A percentile compares a stretch with the other conserved stretches of the same genome.
phyloP scores from a whole-genome alignment of 2,329 filamentous ascomycete species.

The Scytalidium sp. region DNA sequence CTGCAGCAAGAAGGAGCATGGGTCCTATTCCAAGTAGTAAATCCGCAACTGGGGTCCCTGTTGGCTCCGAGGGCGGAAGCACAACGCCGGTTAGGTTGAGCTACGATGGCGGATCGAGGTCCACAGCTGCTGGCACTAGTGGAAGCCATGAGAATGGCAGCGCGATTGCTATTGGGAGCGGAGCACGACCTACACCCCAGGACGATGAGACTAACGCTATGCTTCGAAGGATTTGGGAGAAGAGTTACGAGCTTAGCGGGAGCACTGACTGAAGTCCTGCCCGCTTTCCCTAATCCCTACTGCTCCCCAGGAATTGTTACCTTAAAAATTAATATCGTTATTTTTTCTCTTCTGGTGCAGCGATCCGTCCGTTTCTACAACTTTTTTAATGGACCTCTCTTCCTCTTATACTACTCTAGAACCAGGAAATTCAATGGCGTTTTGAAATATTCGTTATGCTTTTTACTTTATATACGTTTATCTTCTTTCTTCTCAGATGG shows the following conservation, averaged over 20 bases:
- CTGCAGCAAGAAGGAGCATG: slow-evolving; percentile 25
- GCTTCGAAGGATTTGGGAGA: slow-evolving; percentile 60
- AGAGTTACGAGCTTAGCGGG: slow-evolving; percentile 53
- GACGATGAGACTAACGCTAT: slow-evolving; percentile 46
- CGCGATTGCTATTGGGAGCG: not conserved
- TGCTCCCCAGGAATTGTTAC: no score
- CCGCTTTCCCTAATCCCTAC: no score
- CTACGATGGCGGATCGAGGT: slow-evolving; percentile 10
- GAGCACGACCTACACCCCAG: no score
- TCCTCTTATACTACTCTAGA: no score
- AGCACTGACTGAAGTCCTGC: slow-evolving; percentile 40
- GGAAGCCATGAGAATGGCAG: not conserved
- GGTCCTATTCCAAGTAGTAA: slow-evolving; percentile 38
- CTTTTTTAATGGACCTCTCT: no score
- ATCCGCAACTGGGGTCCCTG: slow-evolving; percentile 18
- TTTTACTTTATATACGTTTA: no score
- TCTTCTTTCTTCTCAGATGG: no score
- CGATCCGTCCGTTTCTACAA: no score
- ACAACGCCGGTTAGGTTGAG: slow-evolving; percentile 11
- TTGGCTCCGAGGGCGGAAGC: slow-evolving; percentile 3
- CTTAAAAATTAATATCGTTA: no score
- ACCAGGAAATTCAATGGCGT: no score
- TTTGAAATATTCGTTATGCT: no score
- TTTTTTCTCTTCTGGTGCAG: no score
- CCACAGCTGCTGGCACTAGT: not conserved